A percentile compares a stretch with the other conserved stretches of the same genome.
These are phyloP conservation scores for Neurospora sp. DNA, from an alignment of 495 filamentous ascomycete genomes.

Conservation along the genomic window DNA sequence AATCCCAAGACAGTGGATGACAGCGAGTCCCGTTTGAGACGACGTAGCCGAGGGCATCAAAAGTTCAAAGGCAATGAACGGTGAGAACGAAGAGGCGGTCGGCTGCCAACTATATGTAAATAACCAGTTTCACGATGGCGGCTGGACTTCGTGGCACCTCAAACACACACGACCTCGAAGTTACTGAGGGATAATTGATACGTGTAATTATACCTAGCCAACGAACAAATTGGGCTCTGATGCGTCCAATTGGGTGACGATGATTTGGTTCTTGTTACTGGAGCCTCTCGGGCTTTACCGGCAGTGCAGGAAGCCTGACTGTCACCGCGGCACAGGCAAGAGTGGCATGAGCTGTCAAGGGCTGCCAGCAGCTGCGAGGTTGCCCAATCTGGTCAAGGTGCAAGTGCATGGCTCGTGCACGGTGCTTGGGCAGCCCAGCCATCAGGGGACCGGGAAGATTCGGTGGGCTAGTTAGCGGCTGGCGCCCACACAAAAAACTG, in stretches of 20 bases:
- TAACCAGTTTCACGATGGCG: background rate
- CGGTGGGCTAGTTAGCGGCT: conserved; percentile 4
- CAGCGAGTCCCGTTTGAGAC: background rate
- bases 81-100: background rate
- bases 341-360: background rate
- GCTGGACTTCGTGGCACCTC: background rate
- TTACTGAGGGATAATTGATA: background rate
- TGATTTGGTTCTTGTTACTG: conserved; percentile 1
- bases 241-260: background rate
- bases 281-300: conserved; percentile 24
- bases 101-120: background rate
- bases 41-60: background rate
- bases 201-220: background rate
- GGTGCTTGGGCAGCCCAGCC: conserved; percentile 9
- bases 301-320: conserved; percentile 16
- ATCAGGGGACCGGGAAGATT: conserved; percentile 24
- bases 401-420: conserved; percentile 16
- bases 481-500: conserved; percentile 18
- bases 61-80: background rate
- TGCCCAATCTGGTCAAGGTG: conserved; percentile 5
- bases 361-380: background rate
- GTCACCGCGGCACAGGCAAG: conserved; percentile 2
- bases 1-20: background rate
- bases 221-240: background rate
- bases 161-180: background rate